A percentile compares a stretch with the other conserved stretches of the same genome.
Evolutionary conservation across 148 eudicot species (phyloP).

Genomic region (Fagopyrum tataricum): DNA sequence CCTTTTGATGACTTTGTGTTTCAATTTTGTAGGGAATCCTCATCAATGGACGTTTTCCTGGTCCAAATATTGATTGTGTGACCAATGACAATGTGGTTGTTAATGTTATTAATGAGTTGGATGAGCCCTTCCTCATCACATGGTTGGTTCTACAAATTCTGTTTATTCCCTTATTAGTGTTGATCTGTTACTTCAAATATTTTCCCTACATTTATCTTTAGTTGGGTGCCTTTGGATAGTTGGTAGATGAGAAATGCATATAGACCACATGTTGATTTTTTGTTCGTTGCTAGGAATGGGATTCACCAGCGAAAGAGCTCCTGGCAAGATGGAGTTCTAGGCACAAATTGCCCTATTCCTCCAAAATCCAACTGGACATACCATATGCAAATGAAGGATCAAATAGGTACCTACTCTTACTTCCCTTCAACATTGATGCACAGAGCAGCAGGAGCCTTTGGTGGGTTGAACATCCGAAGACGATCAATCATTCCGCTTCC

Average conservation of each 20-base stretch:
- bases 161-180: not conserved
- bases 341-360: slow-evolving; percentile 87
- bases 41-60: slow-evolving; percentile 78
- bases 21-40: slow-evolving; percentile 51
- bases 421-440: slow-evolving; percentile 78
- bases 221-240: not conserved
- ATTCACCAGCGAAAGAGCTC: slow-evolving; percentile 65
- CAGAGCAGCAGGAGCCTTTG: slow-evolving; percentile 71
- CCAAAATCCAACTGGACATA: slow-evolving; percentile 72
- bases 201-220: not conserved
- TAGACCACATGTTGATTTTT: not conserved
- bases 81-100: slow-evolving; percentile 75
- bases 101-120: slow-evolving; percentile 52
- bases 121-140: slow-evolving; percentile 77
- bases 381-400: slow-evolving; percentile 81
- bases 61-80: slow-evolving; percentile 48
- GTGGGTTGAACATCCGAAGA: slow-evolving; percentile 44
- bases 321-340: slow-evolving; percentile 91
- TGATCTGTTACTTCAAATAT: not conserved
- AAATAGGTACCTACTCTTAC: slow-evolving; percentile 64
- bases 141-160: slow-evolving; percentile 46
- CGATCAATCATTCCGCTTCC: slow-evolving; percentile 57
- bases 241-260: not conserved
- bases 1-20: not conserved
- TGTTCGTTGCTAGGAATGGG: slow-evolving; percentile 55